Evolutionary conservation across 2,329 filamentous ascomycete species (phyloP), one percentile per base, ranked within the genome.

Genomic region (Aspergillus nomiae): DNA sequence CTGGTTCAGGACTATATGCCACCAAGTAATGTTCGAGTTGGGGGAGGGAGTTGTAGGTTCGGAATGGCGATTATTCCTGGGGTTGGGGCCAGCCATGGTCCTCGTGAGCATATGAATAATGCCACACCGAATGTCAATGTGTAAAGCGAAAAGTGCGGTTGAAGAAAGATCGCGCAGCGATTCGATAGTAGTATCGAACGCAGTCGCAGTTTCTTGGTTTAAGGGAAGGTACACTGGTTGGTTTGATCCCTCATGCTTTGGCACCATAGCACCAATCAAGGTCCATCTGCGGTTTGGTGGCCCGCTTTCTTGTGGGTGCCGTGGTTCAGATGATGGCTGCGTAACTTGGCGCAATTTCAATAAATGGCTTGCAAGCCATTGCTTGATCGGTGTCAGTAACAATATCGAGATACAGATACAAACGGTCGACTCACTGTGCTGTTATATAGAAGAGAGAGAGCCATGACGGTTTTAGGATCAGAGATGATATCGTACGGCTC

Each of bases 321-420:
- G 80, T 11, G 72, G 68, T 80, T 67, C 88, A 85, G 36, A 87
- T 88, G 76, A 92, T 88, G 43, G 87, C 86, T 86, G 84, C 24
- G 92, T 94, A 71, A 97, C 92, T 73, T 94, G 89, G 48, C 95
- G 87, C 59, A 99, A 84, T 62, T 91, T 85, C n/a, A 85, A 82
- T 48, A 96, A 88, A 79, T 94, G 95, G 69, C 90, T 90, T 24
- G 91, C 89, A 41, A 99, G 87, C 95, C 95, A 99, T 82, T 96
- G 95, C 81, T 83, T 56, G 21, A 63, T 56, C 50, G 26, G 8
- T 26, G 56, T 70, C 58, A 72, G 69, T 56, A 53, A 63, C 12
- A 50, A 28, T 54, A 48, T 21, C 1, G 19, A 24, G 24, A 34
- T 19, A 53, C 36, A 4, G 28, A 14, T 10, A 14, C 12, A 24